phyloP scores from a whole-genome alignment of 192 early-diverging fungal species.

The Chytriomyces sp. region DNA sequence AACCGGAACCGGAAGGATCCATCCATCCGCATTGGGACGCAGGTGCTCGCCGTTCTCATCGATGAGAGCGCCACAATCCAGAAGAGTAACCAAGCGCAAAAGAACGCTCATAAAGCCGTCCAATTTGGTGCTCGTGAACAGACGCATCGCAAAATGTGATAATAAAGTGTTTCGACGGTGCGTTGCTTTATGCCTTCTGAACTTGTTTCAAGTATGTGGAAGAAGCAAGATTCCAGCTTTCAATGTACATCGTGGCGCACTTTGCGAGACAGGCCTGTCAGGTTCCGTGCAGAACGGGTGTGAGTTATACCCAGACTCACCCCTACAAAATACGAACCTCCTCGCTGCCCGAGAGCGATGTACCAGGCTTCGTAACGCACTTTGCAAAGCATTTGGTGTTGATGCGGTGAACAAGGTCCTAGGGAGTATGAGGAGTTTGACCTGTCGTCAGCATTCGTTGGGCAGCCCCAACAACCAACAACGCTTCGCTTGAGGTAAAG shows the following conservation, averaged over 20 bases:
- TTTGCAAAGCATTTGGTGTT: conserved; percentile 86
- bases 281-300: background rate
- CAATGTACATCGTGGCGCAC: conserved; percentile 90
- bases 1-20: conserved; percentile 50
- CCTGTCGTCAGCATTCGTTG: background rate
- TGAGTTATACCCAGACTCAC: background rate
- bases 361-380: conserved; percentile 78
- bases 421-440: no score
- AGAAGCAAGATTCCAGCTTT: conserved; percentile 83
- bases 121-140: conserved; percentile 80
- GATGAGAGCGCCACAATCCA: conserved; percentile 68
- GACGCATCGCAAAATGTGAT: conserved; percentile 42
- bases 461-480: background rate
- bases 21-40: conserved; percentile 71
- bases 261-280: conserved; percentile 67
- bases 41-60: conserved; percentile 80
- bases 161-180: background rate
- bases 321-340: conserved; percentile 48
- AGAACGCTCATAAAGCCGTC: no score
- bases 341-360: conserved; percentile 68
- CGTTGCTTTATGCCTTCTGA: conserved; percentile 57
- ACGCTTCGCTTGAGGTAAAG: conserved; percentile 71
- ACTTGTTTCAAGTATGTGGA: conserved; percentile 73
- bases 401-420: conserved; percentile 68
- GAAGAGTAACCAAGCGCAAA: conserved; percentile 78